Evolutionary conservation across 805 yeast species (phyloP).

Genomic region (Ogataea nitratoaversa): DNA sequence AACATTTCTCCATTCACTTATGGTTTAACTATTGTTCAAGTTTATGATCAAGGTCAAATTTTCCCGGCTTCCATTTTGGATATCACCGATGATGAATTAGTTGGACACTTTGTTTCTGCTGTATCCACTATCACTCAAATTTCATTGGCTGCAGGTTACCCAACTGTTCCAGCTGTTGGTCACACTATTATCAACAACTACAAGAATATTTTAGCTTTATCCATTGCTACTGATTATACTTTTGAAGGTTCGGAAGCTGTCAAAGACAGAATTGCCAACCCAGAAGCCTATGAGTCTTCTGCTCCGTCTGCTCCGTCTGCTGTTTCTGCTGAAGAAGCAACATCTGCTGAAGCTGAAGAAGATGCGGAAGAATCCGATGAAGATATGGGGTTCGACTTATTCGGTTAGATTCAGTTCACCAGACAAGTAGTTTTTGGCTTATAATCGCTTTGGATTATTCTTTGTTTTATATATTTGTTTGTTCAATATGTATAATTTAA

Average conservation of each 20-base stretch:
- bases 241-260: slow-evolving; percentile 98
- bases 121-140: slow-evolving; percentile 90
- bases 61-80: slow-evolving; percentile 97
- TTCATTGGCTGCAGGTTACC: slow-evolving; percentile 98
- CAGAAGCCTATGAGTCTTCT: slow-evolving; percentile 99
- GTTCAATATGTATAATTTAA: no score
- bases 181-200: slow-evolving; percentile 98
- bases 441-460: no score
- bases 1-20: slow-evolving; percentile 99
- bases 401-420: slow-evolving; percentile 89
- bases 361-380: slow-evolving; percentile 63
- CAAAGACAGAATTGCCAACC: slow-evolving; percentile 99
- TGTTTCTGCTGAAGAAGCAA: slow-evolving; percentile 61
- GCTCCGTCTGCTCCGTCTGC: slow-evolving; percentile 98
- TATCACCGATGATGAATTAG: slow-evolving; percentile 96
- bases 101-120: slow-evolving; percentile 88
- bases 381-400: slow-evolving; percentile 98
- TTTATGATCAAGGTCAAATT: slow-evolving; percentile 97
- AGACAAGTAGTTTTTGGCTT: no score
- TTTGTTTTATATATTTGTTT: no score
- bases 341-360: slow-evolving; percentile 67
- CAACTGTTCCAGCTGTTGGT: slow-evolving; percentile 98
- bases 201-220: slow-evolving; percentile 97
- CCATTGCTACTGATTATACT: slow-evolving; percentile 98
- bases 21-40: slow-evolving; percentile 96